Percentiles rank a stretch among this genome's conserved stretches.
Conservation (phyloP, 2,329 filamentous ascomycete genomes). For the Arthrobotrys conoides region DNA sequence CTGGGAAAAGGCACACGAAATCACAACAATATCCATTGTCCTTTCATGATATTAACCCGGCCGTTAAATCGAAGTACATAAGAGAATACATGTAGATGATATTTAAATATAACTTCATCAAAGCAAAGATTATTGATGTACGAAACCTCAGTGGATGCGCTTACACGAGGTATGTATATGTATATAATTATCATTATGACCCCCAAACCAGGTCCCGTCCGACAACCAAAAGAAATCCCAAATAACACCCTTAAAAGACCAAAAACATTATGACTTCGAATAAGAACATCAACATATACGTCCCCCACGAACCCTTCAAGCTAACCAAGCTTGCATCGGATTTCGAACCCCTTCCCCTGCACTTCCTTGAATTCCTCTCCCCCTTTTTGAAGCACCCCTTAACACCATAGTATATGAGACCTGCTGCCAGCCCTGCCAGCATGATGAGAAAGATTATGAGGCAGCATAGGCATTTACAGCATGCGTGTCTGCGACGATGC, state of each 20-base stretch:
- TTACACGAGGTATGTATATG: too few species aligned
- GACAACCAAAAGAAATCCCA: background rate
- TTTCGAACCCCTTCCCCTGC: background rate
- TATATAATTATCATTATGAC: background rate
- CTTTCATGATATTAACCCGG: too few species aligned
- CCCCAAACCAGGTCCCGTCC: background rate
- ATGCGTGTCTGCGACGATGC: background rate
- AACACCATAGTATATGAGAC: constrained; percentile 17
- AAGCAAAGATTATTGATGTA: too few species aligned
- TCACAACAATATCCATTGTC: too few species aligned
- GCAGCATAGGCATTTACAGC: background rate
- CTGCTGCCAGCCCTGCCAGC: constrained; percentile 15
- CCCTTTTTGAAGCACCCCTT: constrained; percentile 42
- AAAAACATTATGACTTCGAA: constrained; percentile 28
- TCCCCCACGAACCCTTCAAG: constrained; percentile 7
- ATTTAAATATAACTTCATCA: too few species aligned
- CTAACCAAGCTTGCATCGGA: constrained; percentile 7
- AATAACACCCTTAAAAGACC: background rate
- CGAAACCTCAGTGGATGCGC: too few species aligned
- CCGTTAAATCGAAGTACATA: too few species aligned
- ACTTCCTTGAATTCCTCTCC: constrained; percentile 9
- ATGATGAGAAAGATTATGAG: background rate
- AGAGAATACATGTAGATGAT: too few species aligned
- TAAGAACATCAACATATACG: constrained; percentile 17
- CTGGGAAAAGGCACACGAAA: too few species aligned